phyloP scores from a whole-genome alignment of 257 asterid species.

The Asclepias syriaca region DNA sequence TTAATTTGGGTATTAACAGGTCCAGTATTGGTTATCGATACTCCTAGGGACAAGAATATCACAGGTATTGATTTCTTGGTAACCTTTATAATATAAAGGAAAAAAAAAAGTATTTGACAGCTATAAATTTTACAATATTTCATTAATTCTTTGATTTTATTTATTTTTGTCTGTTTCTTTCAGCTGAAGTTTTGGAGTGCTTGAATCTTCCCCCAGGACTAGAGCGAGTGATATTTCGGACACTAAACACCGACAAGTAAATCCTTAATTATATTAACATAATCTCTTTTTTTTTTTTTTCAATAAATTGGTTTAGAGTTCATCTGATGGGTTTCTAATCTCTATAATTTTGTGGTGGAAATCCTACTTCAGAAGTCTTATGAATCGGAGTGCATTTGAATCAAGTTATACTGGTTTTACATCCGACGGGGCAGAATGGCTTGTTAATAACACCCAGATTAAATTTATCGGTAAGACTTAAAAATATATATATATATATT shows the following conservation, averaged over 20 bases:
- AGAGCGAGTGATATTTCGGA: conserved; percentile 43
- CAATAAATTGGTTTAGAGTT: background rate
- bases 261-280: background rate
- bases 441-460: conserved; percentile 26
- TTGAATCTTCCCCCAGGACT: conserved; percentile 68
- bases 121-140: no score
- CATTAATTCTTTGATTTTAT: no score
- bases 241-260: conserved; percentile 18
- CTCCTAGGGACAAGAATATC: conserved; percentile 70
- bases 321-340: no score
- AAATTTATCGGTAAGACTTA: conserved; percentile 25
- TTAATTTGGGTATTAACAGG: conserved; percentile 39
- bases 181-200: conserved; percentile 76
- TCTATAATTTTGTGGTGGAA: no score
- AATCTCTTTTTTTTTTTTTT: no score
- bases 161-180: conserved; percentile 1
- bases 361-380: conserved; percentile 16
- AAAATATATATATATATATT: no score
- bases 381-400: conserved; percentile 18
- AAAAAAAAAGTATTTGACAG: no score
- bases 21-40: conserved; percentile 71
- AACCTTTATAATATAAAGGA: no score
- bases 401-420: conserved; percentile 21
- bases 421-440: conserved; percentile 27
- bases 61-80: conserved; percentile 41